Conservation (phyloP, 805 yeast genomes). For the Suhomyces xylopsoci region DNA sequence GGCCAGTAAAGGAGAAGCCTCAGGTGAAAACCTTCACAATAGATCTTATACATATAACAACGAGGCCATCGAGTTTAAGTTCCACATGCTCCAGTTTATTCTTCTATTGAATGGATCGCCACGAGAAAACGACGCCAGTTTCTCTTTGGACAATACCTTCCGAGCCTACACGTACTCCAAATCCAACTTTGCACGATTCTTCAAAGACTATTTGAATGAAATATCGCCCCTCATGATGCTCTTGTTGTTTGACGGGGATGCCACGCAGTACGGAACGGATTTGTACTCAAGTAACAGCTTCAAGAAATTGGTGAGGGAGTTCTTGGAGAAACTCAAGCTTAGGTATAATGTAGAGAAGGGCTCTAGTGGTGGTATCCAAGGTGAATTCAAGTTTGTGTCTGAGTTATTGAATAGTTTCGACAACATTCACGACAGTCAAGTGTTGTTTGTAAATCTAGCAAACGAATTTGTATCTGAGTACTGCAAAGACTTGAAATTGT, state of each 20-base stretch:
- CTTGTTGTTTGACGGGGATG: constrained; percentile 14
- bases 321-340: constrained; percentile 21
- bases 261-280: constrained; percentile 3
- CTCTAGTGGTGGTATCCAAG: constrained; percentile 11
- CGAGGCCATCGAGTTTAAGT: constrained; percentile 35
- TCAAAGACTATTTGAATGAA: constrained; percentile 29
- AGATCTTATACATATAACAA: constrained; percentile 4
- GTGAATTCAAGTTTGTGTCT: constrained; percentile 27
- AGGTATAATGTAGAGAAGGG: constrained; percentile 19
- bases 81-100: constrained; percentile 38
- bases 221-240: constrained; percentile 36
- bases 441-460: constrained; percentile 34
- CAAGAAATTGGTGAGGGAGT: constrained; percentile 18
- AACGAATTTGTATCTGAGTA: constrained; percentile 39
- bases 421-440: constrained; percentile 23
- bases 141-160: constrained; percentile 22
- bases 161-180: constrained; percentile 38
- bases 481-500: constrained; percentile 35
- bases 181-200: constrained; percentile 32
- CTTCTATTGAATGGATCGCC: constrained; percentile 24
- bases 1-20: not conserved
- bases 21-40: not conserved
- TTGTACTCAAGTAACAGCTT: constrained; percentile 15
- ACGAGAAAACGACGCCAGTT: constrained; percentile 4
- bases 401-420: constrained; percentile 31